Evolutionary conservation across 164 flowering plant species (phyloP), one percentile per base, ranked within the genome.

Genomic region (Platanus orientalis): DNA sequence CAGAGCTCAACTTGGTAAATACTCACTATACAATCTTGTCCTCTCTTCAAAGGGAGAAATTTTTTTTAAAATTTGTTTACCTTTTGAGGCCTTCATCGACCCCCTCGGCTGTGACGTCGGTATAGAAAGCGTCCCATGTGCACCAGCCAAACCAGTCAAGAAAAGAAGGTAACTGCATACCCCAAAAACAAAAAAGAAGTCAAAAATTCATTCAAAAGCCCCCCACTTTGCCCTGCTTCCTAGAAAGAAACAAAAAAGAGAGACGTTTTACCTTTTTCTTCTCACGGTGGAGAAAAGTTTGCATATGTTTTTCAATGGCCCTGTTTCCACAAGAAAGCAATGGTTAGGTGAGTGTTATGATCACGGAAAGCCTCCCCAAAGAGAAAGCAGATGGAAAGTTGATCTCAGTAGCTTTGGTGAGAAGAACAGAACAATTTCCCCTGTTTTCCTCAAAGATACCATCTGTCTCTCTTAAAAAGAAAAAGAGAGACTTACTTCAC

Each of bases 101-200:
- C 14, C 99, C 99, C 76, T 94, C 96, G 2, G 97, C 93, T n/a
- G 97, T 88, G 69, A 94, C 94, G 62, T 91, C 95, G 16, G 95
- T 89, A 81, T 94, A 94, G 71, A 94, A 94, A 51, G 98, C 98
- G 73, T 94, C 98, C 99, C 99, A 94, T 4, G 99, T 94, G 73
- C 99, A 94, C 99, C 99, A 94, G 34, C 99, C 99, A 82, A 94
- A 91, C 97, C 97, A 94, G 66, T 94, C 96, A 61, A 94, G 73
- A 53, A 91, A 80, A 55, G 89, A 75, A 40, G 99, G 99, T 76
- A 89, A 69, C 96, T 90, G 76, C 54, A 71, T 16, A 52, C 51
- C 25, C 64, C 17, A 4, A 21, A 25, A 10, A 6, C 25, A 4
- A 32, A 23, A 29, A 24, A 25, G 16, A 4, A 7, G 20, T 16